phyloP scores from a whole-genome alignment of 169 alveolate genomes.

The Plasmodium billcollinsi region DNA sequence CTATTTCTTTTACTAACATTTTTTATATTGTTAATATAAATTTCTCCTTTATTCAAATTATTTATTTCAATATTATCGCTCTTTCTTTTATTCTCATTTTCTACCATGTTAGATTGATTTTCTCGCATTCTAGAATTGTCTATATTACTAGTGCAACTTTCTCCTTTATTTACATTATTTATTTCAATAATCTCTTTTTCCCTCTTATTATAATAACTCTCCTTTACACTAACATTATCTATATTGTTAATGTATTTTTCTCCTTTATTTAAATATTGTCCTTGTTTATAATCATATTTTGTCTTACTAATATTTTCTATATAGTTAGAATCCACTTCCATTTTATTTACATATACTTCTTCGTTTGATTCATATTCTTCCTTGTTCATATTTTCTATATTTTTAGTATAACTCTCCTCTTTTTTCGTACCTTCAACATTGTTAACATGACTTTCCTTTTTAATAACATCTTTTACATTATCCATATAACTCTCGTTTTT shows the following conservation, averaged over 20 bases:
- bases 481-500: background rate
- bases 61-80: background rate
- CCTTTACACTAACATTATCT: background rate
- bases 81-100: background rate
- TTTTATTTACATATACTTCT: background rate
- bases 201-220: too few relatives aligned
- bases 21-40: background rate
- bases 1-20: background rate
- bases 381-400: background rate
- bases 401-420: background rate
- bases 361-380: background rate
- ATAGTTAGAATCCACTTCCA: background rate
- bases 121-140: background rate
- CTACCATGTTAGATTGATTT: background rate
- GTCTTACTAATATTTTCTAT: background rate
- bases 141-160: conserved; percentile 1
- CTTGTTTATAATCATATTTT: background rate
- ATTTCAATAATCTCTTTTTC: background rate
- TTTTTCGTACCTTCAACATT: background rate
- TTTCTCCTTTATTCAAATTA: background rate
- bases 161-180: background rate
- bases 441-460: background rate
- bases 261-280: background rate
- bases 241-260: background rate
- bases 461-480: background rate